Conservation (phyloP, 352 stramenopile species). For the Pythium periplocum region DNA sequence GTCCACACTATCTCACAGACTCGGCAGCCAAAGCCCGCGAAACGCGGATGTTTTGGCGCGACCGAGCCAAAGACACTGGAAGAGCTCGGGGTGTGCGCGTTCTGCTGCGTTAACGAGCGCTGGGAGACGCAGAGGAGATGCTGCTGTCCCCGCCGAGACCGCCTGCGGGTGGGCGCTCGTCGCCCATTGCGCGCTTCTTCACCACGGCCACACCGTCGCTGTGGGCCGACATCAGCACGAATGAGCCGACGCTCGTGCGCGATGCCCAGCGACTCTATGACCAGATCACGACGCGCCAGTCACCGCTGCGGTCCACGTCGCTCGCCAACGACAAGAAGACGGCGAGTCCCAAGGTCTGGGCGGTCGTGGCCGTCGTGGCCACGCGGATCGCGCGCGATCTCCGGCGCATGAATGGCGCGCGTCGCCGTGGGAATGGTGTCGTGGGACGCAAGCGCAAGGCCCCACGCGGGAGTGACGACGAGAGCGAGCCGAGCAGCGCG, state of each 20-base stretch:
- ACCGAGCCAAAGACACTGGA: too few relatives aligned
- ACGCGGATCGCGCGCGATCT: slow-evolving; percentile 20
- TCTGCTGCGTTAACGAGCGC: too few relatives aligned
- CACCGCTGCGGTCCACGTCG: slow-evolving; percentile 21
- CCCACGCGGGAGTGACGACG: slow-evolving; percentile 3
- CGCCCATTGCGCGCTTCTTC: slow-evolving; percentile 17
- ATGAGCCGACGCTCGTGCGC: slow-evolving; percentile 15
- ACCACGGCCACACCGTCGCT: slow-evolving; percentile 21
- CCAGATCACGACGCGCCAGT: slow-evolving; percentile 29
- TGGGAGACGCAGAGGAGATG: slow-evolving; percentile 4
- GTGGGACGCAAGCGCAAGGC: slow-evolving; percentile 21
- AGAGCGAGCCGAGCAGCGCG: slow-evolving; percentile 5
- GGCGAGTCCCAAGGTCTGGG: slow-evolving; percentile 22
- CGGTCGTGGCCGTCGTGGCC: slow-evolving; percentile 23
- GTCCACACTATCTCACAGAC: slow-evolving; percentile 3
- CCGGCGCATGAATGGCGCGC: neutral
- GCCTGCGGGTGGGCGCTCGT: neutral
- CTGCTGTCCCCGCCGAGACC: slow-evolving; percentile 10
- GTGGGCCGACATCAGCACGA: slow-evolving; percentile 11
- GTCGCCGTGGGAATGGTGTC: slow-evolving; percentile 8
- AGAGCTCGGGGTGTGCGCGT: too few relatives aligned
- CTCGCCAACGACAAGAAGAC: slow-evolving; percentile 3
- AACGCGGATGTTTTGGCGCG: too few relatives aligned
- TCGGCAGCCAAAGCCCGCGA: too few relatives aligned
- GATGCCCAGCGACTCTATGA: slow-evolving; percentile 23